phyloP scores from a whole-genome alignment of 2,329 filamentous ascomycete species.

The Seiridium unicorne region DNA sequence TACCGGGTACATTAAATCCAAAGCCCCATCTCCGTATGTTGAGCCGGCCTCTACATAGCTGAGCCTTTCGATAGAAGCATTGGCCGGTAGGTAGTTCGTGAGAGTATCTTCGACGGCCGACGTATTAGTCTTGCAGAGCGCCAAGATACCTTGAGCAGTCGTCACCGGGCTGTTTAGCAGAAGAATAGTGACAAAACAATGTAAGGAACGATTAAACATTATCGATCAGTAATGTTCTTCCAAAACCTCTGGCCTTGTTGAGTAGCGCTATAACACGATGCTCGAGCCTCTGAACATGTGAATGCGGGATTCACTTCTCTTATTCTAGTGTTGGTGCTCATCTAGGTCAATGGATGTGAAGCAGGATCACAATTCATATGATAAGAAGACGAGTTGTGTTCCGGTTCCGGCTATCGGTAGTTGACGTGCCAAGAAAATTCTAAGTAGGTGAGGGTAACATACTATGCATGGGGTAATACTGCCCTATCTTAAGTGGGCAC shows the following conservation, averaged over 20 bases:
- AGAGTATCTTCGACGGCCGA: conserved; percentile 19
- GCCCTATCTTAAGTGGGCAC: not conserved
- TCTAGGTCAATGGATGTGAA: no score
- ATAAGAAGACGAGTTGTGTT: no score
- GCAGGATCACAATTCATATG: no score
- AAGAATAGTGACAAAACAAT: not conserved
- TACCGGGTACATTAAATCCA: conserved; percentile 30
- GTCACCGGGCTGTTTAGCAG: not conserved
- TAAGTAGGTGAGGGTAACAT: no score
- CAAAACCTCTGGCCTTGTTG: no score
- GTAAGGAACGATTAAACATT: not conserved
- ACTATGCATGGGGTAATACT: not conserved
- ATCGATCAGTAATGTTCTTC: not conserved
- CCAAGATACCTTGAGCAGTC: not conserved
- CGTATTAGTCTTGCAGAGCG: conserved; percentile 12
- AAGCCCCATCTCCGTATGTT: conserved; percentile 33
- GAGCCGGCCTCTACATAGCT: conserved; percentile 25
- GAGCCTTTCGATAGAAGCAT: conserved; percentile 26
- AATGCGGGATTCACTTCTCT: no score
- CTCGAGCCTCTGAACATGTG: no score
- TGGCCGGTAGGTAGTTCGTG: conserved; percentile 10
- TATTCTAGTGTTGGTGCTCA: no score
- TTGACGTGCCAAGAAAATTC: no score
- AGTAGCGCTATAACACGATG: no score
- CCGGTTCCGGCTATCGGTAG: not conserved